Conservation (phyloP, 768 basidiomycete genomes). For the Clavaria fumosa region DNA sequence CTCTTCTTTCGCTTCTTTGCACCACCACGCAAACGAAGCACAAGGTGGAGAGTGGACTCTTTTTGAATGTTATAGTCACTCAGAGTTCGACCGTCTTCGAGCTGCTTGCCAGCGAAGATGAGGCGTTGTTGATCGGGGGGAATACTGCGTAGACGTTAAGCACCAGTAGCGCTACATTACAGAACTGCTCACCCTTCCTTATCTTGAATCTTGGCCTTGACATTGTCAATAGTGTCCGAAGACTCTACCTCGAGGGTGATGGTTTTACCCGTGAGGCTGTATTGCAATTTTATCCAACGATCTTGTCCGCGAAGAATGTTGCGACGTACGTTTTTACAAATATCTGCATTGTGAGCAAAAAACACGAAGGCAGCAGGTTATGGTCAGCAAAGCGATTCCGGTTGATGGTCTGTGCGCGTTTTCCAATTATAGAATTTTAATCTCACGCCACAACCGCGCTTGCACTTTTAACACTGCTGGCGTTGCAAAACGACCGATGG, state of each 20-base stretch:
- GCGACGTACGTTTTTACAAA: conserved; percentile 92
- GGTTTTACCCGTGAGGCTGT: conserved; percentile 95
- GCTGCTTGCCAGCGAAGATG: conserved; percentile 98
- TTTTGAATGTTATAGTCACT: conserved; percentile 98
- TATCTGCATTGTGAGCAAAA: conserved; percentile 70
- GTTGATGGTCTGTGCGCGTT: conserved; percentile 28
- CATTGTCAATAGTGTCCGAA: conserved; percentile 95
- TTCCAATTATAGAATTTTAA: conserved; percentile 9
- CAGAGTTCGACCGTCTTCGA: conserved; percentile 96
- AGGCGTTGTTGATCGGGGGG: conserved; percentile 93
- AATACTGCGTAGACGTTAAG: conserved; percentile 32
- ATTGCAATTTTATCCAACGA: conserved; percentile 3
- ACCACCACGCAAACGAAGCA: conserved; percentile 96
- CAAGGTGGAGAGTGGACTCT: conserved; percentile 96
- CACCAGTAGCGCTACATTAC: conserved; percentile 2
- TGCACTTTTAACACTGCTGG: conserved; percentile 17
- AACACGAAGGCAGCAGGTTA: background rate
- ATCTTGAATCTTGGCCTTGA: conserved; percentile 95
- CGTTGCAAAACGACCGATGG: no score
- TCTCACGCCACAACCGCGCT: conserved; percentile 5
- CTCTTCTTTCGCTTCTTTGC: conserved; percentile 99
- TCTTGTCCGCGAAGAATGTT: no score
- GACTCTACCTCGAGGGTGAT: conserved; percentile 98
- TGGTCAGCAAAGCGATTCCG: conserved; percentile 18
- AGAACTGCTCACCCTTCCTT: conserved; percentile 66